These are phyloP conservation scores for Claviceps humidiphila DNA, from an alignment of 2,329 filamentous ascomycete species.

Conservation along the genomic window DNA sequence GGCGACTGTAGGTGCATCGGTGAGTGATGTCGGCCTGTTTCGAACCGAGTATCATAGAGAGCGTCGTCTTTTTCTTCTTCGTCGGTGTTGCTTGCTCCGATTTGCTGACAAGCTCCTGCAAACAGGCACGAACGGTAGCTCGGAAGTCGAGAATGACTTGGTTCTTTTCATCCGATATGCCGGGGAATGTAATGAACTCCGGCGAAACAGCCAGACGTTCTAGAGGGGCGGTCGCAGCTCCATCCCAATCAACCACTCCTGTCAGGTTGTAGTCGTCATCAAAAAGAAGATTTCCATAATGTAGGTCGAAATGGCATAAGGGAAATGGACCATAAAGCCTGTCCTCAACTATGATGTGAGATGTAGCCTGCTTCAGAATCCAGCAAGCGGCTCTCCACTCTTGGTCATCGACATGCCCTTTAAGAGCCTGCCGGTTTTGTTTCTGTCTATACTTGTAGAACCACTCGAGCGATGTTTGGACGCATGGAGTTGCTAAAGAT, in stretches of 20 bases:
- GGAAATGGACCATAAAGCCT: conserved; percentile 6
- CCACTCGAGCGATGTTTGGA: conserved; percentile 4
- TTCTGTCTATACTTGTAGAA: conserved; percentile 4
- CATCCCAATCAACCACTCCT: conserved; percentile 3
- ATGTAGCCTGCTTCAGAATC: conserved; percentile 4
- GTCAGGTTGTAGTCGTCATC: conserved; percentile 4
- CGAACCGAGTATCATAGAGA: conserved; percentile 5
- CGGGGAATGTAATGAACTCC: conserved; percentile 6
- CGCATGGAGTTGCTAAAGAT: background rate
- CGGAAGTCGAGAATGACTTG: conserved; percentile 4
- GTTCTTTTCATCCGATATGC: background rate
- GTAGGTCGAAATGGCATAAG: conserved; percentile 4
- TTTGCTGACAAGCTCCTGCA: conserved; percentile 2
- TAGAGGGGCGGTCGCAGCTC: conserved; percentile 1
- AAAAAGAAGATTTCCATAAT: conserved; percentile 7
- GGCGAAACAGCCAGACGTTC: conserved; percentile 6
- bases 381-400: conserved; percentile 5
- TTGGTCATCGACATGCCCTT: conserved; percentile 1
- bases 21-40: conserved; percentile 5
- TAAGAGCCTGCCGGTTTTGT: conserved; percentile 1
- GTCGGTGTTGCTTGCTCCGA: background rate
- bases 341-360: conserved; percentile 5
- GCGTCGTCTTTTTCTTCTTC: background rate
- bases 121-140: conserved; percentile 1
- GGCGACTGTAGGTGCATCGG: conserved; percentile 5